Base-by-base conservation (phyloP, 2,329 filamentous ascomycete genomes). In the Trichoderma breve region DNA sequence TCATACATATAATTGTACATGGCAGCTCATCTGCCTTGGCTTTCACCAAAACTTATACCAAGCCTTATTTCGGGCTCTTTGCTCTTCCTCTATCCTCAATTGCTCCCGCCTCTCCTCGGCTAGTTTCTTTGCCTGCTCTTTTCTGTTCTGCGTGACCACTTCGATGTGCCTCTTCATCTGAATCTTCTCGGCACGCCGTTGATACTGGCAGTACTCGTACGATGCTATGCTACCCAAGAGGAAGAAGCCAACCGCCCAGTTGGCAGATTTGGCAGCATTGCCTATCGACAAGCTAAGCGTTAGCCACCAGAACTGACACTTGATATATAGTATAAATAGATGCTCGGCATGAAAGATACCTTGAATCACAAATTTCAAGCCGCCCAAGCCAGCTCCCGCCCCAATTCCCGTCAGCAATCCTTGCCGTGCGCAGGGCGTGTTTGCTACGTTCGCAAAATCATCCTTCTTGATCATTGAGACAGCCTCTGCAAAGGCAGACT, bases 131-230 rank as follows among this genome's bases (percentile, higher is more conserved):
- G 82, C 84, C 74, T 83, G 82, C 70, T 80, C 83, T 80, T 74
- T 84, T 80, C 77, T 90, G 86, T 79, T 90, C 88, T 82, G 78
- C 58, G 79, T 77, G 58, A 81, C 82, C 43, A 85, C 89, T 79
- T 97, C 93, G 70, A 97, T 91, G 4, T 93, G 93, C 75, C 94
- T 86, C 80, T 92, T 92, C 90, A 99, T 95, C 74, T 93, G 92
- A 73, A 91, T 89, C 76, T 91, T 89, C 82, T 98, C 95, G 73
- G 91, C 86, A 62, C 88, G 86, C 72, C 94, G 87, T 73, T 88
- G 87, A 75, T 90, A 91, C 78, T 94, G 90, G 83, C 95, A 98
- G 78, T 92, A 94, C 82, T 98, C 93, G 82, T 94, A 96, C 65
- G 91, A 91, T 34, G 87, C 86, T 61, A 92, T 84, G n/a, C 92